Conservation (phyloP, 2,329 filamentous ascomycete species). For the Calonectria pseudoreteaudii region DNA sequence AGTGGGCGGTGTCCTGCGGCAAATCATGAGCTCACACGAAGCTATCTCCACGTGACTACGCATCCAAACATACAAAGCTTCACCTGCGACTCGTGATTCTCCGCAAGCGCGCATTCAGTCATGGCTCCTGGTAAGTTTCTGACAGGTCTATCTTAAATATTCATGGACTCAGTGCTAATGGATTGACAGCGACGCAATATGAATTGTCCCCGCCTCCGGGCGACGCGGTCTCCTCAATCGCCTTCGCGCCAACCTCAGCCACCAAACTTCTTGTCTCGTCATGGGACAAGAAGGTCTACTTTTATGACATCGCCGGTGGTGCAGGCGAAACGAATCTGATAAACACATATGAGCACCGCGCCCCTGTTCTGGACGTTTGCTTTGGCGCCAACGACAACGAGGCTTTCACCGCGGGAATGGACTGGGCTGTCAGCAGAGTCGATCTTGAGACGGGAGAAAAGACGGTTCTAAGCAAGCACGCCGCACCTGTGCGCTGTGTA, state of each 20-base stretch:
- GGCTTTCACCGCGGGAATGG: constrained; percentile 87
- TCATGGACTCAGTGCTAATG: constrained; percentile 31
- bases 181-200: constrained; percentile 74
- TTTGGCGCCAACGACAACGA: constrained; percentile 87
- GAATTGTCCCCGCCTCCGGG: constrained; percentile 84
- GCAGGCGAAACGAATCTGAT: constrained; percentile 68
- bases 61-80: constrained; percentile 51
- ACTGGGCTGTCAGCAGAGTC: constrained; percentile 86
- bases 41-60: constrained; percentile 51
- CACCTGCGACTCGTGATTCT: constrained; percentile 31
- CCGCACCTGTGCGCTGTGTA: constrained; percentile 83
- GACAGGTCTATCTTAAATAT: not conserved
- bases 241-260: constrained; percentile 83
- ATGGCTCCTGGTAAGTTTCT: constrained; percentile 57
- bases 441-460: constrained; percentile 79
- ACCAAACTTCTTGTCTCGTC: constrained; percentile 88
- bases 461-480: constrained; percentile 82
- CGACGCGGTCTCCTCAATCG: constrained; percentile 88
- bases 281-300: constrained; percentile 93
- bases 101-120: constrained; percentile 29
- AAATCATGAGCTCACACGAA: constrained; percentile 37
- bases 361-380: constrained; percentile 90
- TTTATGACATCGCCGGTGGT: constrained; percentile 80
- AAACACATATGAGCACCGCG: constrained; percentile 81
- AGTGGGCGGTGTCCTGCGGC: constrained; percentile 45